Conservation (phyloP, 495 filamentous ascomycete genomes). For the Staphylotrichum tortipilum region DNA sequence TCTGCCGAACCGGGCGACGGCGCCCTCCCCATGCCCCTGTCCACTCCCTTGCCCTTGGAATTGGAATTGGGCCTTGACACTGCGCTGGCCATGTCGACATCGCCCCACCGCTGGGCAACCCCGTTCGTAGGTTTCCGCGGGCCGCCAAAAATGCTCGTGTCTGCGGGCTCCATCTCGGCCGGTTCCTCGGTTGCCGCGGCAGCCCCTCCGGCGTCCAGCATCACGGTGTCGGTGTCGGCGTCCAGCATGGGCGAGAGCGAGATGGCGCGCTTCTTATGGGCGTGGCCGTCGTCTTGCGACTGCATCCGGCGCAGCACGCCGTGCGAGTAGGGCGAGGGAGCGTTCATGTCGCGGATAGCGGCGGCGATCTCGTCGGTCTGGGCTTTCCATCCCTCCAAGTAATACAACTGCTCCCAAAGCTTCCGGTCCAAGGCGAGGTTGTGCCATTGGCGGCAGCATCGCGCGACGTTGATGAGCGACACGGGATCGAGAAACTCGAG, state of each 20-base stretch:
- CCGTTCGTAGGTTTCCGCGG: conserved; percentile 7
- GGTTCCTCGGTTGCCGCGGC: conserved; percentile 24
- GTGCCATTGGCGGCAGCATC: conserved; percentile 74
- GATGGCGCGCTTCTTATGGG: conserved; percentile 40
- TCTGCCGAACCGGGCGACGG: background rate
- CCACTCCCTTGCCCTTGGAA: conserved; percentile 10
- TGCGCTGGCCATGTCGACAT: conserved; percentile 14
- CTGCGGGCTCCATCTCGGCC: conserved; percentile 17
- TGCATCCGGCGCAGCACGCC: conserved; percentile 23
- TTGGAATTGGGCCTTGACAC: conserved; percentile 7
- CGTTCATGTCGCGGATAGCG: conserved; percentile 55
- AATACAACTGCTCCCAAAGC: conserved; percentile 77
- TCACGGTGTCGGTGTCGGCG: conserved; percentile 40
- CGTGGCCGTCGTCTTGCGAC: conserved; percentile 32
- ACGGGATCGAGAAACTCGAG: conserved; percentile 73
- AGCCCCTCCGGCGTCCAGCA: conserved; percentile 29
- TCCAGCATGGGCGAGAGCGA: conserved; percentile 24
- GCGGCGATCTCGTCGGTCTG: conserved; percentile 53
- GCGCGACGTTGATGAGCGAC: conserved; percentile 67
- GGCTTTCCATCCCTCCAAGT: conserved; percentile 74
- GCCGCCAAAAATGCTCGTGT: conserved; percentile 31
- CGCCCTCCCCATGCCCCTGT: conserved; percentile 30
- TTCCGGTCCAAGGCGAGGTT: conserved; percentile 70
- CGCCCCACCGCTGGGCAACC: conserved; percentile 10
- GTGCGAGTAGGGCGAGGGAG: conserved; percentile 8